phyloP scores from a whole-genome alignment of 352 stramenopile species.

The Phytopythium ostracodes region DNA sequence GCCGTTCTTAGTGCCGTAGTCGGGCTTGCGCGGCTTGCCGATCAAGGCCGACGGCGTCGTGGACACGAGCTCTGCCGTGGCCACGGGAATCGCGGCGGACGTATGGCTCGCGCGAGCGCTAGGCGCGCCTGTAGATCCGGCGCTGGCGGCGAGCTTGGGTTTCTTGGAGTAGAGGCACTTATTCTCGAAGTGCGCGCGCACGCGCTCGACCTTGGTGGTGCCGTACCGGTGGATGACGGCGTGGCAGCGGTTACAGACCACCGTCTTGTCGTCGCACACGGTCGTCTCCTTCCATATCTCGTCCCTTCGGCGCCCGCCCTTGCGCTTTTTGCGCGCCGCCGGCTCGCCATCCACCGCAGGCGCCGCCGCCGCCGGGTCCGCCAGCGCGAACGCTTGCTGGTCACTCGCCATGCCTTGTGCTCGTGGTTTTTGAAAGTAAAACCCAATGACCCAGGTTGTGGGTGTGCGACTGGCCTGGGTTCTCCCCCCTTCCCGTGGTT shows the following conservation, averaged over 20 bases:
- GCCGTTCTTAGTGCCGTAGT: slow-evolving; percentile 43
- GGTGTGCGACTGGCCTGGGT: too few relatives aligned
- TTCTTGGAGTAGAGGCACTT: slow-evolving; percentile 35
- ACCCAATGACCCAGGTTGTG: slow-evolving; percentile 2
- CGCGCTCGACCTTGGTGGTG: slow-evolving; percentile 63
- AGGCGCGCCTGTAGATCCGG: neutral
- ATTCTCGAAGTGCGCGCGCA: slow-evolving; percentile 66
- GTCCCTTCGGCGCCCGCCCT: slow-evolving; percentile 46
- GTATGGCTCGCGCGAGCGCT: neutral
- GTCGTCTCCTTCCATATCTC: slow-evolving; percentile 56
- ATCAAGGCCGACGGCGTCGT: neutral
- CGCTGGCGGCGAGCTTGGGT: slow-evolving; percentile 12
- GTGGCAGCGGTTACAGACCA: slow-evolving; percentile 69
- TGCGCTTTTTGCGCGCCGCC: slow-evolving; percentile 34
- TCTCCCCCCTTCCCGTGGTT: too few relatives aligned
- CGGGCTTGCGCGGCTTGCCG: slow-evolving; percentile 10
- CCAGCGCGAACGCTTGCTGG: neutral
- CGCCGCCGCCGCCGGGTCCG: neutral
- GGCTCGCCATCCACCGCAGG: neutral
- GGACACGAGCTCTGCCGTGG: neutral
- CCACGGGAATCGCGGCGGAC: too few relatives aligned
- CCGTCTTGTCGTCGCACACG: slow-evolving; percentile 47
- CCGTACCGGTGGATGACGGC: slow-evolving; percentile 65
- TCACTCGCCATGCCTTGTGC: neutral
- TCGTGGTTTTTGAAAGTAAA: slow-evolving; percentile 1